Base-by-base conservation (phyloP, 768 basidiomycete genomes). In the Termitomyces sp. region DNA sequence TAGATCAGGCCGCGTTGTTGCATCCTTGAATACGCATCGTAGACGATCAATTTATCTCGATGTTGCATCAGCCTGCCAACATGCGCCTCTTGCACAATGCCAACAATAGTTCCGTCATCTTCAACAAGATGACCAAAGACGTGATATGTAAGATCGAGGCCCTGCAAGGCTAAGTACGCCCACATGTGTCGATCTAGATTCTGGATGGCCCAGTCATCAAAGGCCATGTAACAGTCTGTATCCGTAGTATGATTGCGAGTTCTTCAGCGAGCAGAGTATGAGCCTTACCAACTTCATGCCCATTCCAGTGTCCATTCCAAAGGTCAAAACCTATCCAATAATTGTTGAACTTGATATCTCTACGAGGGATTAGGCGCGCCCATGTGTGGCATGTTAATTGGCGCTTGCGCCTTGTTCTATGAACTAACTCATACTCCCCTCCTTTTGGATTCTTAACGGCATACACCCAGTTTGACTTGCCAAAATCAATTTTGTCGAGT, bases 301-400 rank as follows among this genome's bases (percentile, higher is more conserved):
- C 73, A 28, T 70, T 69, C 73, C 75, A 78, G 30, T 70, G 63
- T 1, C 73, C 76, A 21, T 68, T 60, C 45, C 73, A 63, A 19
- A 70, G 66, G 34, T 66, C 61, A 57, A 63, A 43, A 40, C 39
- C 17, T 65, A 62, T 51, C 71, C 60, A 61, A 35, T 59, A 75
- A n/a, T 69, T 69, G 0, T 69, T 70, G 46, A 72, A 70, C 12
- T 65, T 55, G 12, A 79, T 63, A 21, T 78, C 76, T 10, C 62
- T 64, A 47, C 74, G 73, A 19, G 69, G 65, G 19, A 78, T 70
- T 3, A 67, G 58, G 32, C 67, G 69, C 1, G 70, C 71, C 72
- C 73, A 77, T 21, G 66, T 65, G 17, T 68, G 68, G 47, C 68
- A 72, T 14, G 68, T 63, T 25, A 76, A 60, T 34, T 46, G 60